phyloP scores from a whole-genome alignment of 805 yeast genomes.

The Kluyveromyces aestuarii region DNA sequence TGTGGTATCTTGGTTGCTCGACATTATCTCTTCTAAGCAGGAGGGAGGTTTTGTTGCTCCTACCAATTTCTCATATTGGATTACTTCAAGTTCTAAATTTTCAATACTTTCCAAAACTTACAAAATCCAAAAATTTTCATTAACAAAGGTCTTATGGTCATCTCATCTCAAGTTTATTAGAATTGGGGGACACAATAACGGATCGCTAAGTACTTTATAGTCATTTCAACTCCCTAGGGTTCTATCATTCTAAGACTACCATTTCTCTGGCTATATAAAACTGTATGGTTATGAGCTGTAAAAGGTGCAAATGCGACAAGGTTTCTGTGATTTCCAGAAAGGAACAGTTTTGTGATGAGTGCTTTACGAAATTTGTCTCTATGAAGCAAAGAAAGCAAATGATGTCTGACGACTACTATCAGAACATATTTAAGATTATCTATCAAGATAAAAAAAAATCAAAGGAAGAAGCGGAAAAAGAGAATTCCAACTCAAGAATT shows the following conservation, averaged over 20 bases:
- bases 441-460: slow-evolving; percentile 20
- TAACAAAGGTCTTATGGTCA: not conserved
- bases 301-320: slow-evolving; percentile 15
- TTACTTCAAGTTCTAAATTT: not conserved
- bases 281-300: slow-evolving; percentile 6
- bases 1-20: not conserved
- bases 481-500: slow-evolving; percentile 36
- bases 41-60: not conserved
- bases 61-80: too few relatives aligned
- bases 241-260: too few relatives aligned
- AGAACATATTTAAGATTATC: slow-evolving; percentile 48
- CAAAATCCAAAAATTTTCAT: not conserved
- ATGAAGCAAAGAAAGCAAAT: slow-evolving; percentile 77
- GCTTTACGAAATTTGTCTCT: slow-evolving; percentile 65
- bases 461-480: slow-evolving; percentile 12
- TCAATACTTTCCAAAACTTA: not conserved
- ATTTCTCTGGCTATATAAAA: not conserved
- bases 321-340: slow-evolving; percentile 23
- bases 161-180: not conserved
- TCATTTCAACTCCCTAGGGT: too few relatives aligned
- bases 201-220: not conserved
- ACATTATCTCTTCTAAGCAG: not conserved
- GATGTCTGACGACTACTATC: slow-evolving; percentile 55
- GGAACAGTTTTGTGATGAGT: slow-evolving; percentile 30
- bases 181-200: not conserved